Evolutionary conservation across 495 filamentous ascomycete species (phyloP).

Genomic region (Aspergillus sclerotioniger): DNA sequence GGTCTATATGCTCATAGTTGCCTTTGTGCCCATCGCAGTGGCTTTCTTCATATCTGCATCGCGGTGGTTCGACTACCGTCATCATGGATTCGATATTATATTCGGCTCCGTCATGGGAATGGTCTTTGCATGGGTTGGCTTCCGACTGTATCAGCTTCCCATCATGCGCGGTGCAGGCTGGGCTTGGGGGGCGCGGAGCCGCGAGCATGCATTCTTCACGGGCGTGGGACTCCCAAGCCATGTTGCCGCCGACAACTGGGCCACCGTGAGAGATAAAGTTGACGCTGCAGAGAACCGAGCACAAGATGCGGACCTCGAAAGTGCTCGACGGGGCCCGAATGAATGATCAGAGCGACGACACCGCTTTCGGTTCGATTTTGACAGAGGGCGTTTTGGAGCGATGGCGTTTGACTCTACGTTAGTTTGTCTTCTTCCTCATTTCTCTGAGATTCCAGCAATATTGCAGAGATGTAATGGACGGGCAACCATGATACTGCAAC

Average conservation of each 20-base stretch:
- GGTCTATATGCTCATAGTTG: conserved; percentile 53
- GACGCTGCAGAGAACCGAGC: conserved; percentile 1
- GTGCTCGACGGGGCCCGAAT: conserved; percentile 14
- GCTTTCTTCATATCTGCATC: conserved; percentile 62
- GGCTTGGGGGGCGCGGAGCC: conserved; percentile 48
- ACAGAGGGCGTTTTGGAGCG: background rate
- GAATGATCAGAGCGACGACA: conserved; percentile 8
- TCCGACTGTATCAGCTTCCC: conserved; percentile 68
- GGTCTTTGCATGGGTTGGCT: conserved; percentile 53
- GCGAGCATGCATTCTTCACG: conserved; percentile 53
- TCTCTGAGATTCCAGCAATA: background rate
- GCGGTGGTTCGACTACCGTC: conserved; percentile 61
- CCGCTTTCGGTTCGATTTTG: background rate
- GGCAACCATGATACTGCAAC: background rate
- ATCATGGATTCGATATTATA: conserved; percentile 65
- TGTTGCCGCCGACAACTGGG: conserved; percentile 38
- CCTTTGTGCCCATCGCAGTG: conserved; percentile 53
- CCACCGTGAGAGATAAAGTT: background rate
- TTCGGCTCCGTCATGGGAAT: conserved; percentile 58
- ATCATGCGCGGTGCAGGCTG: conserved; percentile 58
- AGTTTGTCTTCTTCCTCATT: background rate
- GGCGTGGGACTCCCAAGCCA: conserved; percentile 57
- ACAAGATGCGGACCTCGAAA: conserved; percentile 19
- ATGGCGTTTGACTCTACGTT: background rate
- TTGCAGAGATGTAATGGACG: conserved; percentile 3